phyloP scores from a whole-genome alignment of 2,329 filamentous ascomycete genomes.

The Cladophialophora yegresii region DNA sequence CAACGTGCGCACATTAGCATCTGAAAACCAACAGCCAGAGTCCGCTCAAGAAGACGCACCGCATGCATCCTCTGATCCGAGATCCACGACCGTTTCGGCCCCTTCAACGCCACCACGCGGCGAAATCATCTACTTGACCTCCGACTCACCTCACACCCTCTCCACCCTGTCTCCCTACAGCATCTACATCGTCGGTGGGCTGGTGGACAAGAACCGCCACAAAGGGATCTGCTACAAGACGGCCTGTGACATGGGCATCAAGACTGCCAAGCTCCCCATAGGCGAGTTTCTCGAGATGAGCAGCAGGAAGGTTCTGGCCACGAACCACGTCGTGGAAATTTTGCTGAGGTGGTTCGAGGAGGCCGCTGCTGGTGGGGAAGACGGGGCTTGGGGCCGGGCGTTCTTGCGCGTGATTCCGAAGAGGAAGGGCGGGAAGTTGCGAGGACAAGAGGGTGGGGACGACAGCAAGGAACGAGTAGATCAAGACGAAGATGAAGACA shows the following conservation, averaged over 20 bases:
- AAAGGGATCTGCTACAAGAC: constrained; percentile 90
- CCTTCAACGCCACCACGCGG: constrained; percentile 38
- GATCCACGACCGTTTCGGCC: not conserved
- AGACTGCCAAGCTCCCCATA: constrained; percentile 89
- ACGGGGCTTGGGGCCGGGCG: constrained; percentile 83
- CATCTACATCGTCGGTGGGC: constrained; percentile 87
- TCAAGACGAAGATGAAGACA: constrained; percentile 11
- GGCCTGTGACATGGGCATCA: constrained; percentile 68
- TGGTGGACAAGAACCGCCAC: constrained; percentile 95
- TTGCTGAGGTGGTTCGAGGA: constrained; percentile 87
- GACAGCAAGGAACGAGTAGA: not conserved
- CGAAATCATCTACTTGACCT: constrained; percentile 82
- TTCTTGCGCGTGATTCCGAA: constrained; percentile 88
- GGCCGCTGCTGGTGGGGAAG: constrained; percentile 41
- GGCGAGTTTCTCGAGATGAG: constrained; percentile 93
- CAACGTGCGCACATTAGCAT: not conserved
- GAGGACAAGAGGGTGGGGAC: constrained; percentile 35
- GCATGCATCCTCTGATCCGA: not conserved
- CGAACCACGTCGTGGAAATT: constrained; percentile 95
- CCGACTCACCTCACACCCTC: constrained; percentile 85
- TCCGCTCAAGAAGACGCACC: constrained; percentile 15
- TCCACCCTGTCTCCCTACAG: constrained; percentile 81
- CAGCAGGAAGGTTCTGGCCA: constrained; percentile 80
- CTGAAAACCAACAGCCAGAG: not conserved
- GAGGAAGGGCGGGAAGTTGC: constrained; percentile 78